Evolutionary conservation across 108 stramenopile species (phyloP), one percentile per base, ranked within the genome.

Genomic region (Pinguiococcus pyrenoidosus): DNA sequence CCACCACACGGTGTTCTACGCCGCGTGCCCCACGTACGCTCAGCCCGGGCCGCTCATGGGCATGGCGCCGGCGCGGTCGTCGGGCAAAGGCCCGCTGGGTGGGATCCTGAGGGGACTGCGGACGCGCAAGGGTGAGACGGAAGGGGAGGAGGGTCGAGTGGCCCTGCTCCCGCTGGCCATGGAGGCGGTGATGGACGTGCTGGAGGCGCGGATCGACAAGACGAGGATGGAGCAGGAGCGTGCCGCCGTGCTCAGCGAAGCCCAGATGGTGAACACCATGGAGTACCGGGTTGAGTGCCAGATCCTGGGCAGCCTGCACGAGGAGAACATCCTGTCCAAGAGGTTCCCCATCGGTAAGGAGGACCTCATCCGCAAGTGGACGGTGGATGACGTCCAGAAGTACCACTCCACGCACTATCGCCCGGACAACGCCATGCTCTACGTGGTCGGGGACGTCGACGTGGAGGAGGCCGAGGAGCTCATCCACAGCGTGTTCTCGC

Each of bases 1-100:
- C 66, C 93, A 96, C 64, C 93, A 96, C 66, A 92, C 89, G 33
- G 93, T 96, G 0, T 96, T 92, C 64, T 96, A 90, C 69, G 93
- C 93, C 1, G 79, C 84, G 7, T 96, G 93, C 60, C 93, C 93
- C 33, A 69, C 70, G 34, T 35, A 58, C 44, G 70, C 77, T 1
- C 88, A 85, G n/a, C n/a, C n/a, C n/a, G n/a, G n/a, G n/a, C n/a
- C n/a, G n/a, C n/a, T 9, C 28, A 46, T 17, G 28, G 30, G 46
- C 30, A n/a, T n/a, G n/a, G n/a, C n/a, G n/a, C n/a, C n/a, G n/a
- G n/a, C n/a, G n/a, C n/a, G n/a, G n/a, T n/a, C n/a, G n/a, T n/a
- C n/a, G n/a, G n/a, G n/a, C n/a, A n/a, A n/a, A n/a, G n/a, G n/a
- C n/a, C n/a, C n/a, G n/a, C n/a, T n/a, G n/a, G n/a, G n/a, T n/a